Percentiles rank a stretch among this genome's conserved stretches.
phyloP scores from a whole-genome alignment of 1,284 basidiomycete species.

The Leccinum holopus region DNA sequence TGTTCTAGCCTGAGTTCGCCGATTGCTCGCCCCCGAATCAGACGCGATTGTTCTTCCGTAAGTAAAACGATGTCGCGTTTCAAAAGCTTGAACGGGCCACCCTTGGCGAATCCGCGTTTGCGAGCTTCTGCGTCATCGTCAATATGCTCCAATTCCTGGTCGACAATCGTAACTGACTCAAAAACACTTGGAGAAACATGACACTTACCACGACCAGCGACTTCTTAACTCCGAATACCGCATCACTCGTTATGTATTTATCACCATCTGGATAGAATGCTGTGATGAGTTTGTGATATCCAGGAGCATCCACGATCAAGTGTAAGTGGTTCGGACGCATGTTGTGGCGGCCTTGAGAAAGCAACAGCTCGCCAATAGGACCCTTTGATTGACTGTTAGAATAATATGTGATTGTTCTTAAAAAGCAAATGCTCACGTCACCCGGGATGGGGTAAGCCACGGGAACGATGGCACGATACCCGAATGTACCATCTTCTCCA shows the following conservation, averaged over 20 bases:
- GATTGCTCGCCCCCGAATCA: slow-evolving; percentile 6
- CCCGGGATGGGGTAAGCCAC: slow-evolving; percentile 78
- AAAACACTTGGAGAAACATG: slow-evolving; percentile 24
- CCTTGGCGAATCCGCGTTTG: slow-evolving; percentile 60
- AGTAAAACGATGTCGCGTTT: slow-evolving; percentile 62
- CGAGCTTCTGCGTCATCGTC: slow-evolving; percentile 54
- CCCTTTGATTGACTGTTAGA: slow-evolving; percentile 45
- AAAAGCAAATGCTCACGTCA: slow-evolving; percentile 47
- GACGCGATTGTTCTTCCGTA: slow-evolving; percentile 41
- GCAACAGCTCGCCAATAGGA: slow-evolving; percentile 67
- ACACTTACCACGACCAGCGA: slow-evolving; percentile 54
- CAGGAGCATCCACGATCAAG: slow-evolving; percentile 66
- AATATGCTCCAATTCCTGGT: slow-evolving; percentile 49
- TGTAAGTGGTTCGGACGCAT: slow-evolving; percentile 82
- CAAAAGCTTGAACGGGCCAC: slow-evolving; percentile 59
- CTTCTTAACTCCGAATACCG: slow-evolving; percentile 78
- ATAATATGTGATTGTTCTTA: neutral
- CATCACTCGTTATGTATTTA: slow-evolving; percentile 62
- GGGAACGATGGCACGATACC: slow-evolving; percentile 77
- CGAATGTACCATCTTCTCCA: slow-evolving; percentile 64
- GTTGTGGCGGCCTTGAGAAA: slow-evolving; percentile 64
- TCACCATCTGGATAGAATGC: slow-evolving; percentile 77
- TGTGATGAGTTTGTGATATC: slow-evolving; percentile 72
- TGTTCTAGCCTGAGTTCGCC: slow-evolving; percentile 5
- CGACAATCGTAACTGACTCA: neutral